Evolutionary conservation across 2,329 filamentous ascomycete species (phyloP).

Genomic region (Coleophoma eucalyptorum): DNA sequence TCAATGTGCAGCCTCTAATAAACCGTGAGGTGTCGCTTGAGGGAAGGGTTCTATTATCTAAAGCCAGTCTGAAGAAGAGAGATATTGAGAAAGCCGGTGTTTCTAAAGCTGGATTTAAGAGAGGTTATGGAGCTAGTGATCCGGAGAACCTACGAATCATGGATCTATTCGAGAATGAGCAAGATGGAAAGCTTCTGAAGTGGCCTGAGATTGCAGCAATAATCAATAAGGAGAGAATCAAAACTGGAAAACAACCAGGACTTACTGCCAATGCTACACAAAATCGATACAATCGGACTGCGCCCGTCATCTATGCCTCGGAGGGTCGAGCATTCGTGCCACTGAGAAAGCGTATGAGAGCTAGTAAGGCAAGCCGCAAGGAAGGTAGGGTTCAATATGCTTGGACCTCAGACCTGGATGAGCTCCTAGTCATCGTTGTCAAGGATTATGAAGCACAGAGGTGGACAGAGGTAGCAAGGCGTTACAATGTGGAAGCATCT

Average conservation of each 20-base stretch:
- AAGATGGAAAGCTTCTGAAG: not conserved
- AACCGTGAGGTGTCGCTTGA: not conserved
- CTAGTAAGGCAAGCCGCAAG: too few relatives aligned
- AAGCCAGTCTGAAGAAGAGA: slow-evolving; percentile 21
- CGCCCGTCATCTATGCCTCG: slow-evolving; percentile 23
- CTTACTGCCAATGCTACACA: slow-evolving; percentile 19
- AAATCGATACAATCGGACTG: slow-evolving; percentile 25
- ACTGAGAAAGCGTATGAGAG: slow-evolving; percentile 9
- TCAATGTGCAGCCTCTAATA: slow-evolving; percentile 5
- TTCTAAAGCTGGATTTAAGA: slow-evolving; percentile 9
- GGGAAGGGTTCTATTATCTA: slow-evolving; percentile 7
- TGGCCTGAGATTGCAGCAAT: slow-evolving; percentile 18
- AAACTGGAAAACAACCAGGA: slow-evolving; percentile 10
- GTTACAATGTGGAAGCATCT: too few relatives aligned
- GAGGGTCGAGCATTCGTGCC: slow-evolving; percentile 20
- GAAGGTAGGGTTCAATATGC: too few relatives aligned
- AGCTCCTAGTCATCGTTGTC: too few relatives aligned
- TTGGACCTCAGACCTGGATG: too few relatives aligned
- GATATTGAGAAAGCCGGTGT: slow-evolving; percentile 9
- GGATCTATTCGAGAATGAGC: slow-evolving; percentile 20
- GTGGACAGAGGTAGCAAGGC: too few relatives aligned
- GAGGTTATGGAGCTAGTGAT: slow-evolving; percentile 24
- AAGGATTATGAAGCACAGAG: too few relatives aligned
- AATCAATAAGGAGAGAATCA: slow-evolving; percentile 18
- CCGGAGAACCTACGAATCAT: slow-evolving; percentile 27